Evolutionary conservation across 1,284 basidiomycete species (phyloP), one percentile per base, ranked within the genome.

Genomic region (Neotropicomus parvogracilis): DNA sequence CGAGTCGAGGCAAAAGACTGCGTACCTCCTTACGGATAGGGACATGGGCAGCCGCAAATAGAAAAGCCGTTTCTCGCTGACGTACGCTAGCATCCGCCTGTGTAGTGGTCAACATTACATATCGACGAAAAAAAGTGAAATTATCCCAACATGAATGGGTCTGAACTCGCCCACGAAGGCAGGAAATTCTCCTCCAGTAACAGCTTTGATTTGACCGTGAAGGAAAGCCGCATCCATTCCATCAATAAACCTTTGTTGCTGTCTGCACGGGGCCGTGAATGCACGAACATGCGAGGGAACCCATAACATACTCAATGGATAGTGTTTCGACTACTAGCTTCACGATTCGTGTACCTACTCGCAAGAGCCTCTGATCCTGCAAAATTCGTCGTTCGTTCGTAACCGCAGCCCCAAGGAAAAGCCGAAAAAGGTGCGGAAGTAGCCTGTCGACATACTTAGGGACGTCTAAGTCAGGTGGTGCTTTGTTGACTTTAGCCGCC

Each of bases 401-500:
- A 26, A 77, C 57, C 11, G 81, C 75, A 4, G 83, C 78, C 50
- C 72, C 75, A 17, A 92, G 70, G 54, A 89, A 85, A 13, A 94
- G 64, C 31, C 81, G 80, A 58, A 83, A 89, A 13, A 97, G 59
- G 19, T 78, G 71, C 6, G 86, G 83, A 1, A 91, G 75, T 1
- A 97, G 71, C 35, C 75, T 73, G 51, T 92, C 87, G 37, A 87
- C 75, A 61, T 91, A 91, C 65, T 88, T 90, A 2, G 78, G 69
- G 5, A 95, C 74, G 59, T 97, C 94, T 1, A 70, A 62, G 62
- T 95, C 78, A 40, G 59, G 60, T 49, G 68, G 62, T 40, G 27
- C 20, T 56, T 68, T 70, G 9, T 75, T 73, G 9, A 84, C 74
- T 69, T 97, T 97, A n/a, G 62, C 67, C 9, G 73, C 61, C 17